phyloP scores from a whole-genome alignment of 352 stramenopile genomes.

The Phytophthora citricola region DNA sequence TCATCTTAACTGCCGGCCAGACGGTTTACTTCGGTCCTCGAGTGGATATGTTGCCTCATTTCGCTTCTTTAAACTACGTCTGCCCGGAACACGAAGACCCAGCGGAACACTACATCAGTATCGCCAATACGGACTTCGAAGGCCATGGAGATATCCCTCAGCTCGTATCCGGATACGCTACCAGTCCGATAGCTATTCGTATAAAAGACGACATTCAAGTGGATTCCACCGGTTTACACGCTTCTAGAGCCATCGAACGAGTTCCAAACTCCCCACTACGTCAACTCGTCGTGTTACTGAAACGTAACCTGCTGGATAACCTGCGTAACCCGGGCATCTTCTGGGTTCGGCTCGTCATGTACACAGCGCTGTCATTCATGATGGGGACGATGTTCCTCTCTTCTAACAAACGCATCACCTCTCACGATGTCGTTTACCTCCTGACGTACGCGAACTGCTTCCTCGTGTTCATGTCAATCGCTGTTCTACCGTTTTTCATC shows the following conservation, averaged over 20 bases:
- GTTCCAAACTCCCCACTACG: conserved; percentile 42
- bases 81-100: conserved; percentile 71
- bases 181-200: conserved; percentile 5
- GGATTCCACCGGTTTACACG: conserved; percentile 6
- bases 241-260: conserved; percentile 26
- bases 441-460: conserved; percentile 91
- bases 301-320: conserved; percentile 68
- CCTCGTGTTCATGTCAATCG: conserved; percentile 92
- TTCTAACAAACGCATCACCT: conserved; percentile 27
- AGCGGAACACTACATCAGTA: conserved; percentile 63
- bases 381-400: conserved; percentile 77
- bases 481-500: conserved; percentile 86
- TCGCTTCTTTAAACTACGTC: conserved; percentile 47
- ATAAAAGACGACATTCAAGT: conserved; percentile 18
- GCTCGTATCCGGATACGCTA: conserved; percentile 24
- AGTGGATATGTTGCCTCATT: conserved; percentile 48
- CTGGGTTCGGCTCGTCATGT: conserved; percentile 82
- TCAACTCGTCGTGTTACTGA: conserved; percentile 60
- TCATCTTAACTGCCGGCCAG: conserved; percentile 76
- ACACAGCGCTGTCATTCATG: conserved; percentile 72
- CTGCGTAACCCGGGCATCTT: conserved; percentile 73
- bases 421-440: conserved; percentile 55
- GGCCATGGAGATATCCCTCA: conserved; percentile 25
- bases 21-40: conserved; percentile 90
- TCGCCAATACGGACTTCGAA: conserved; percentile 68